These are phyloP conservation scores for Camellia oleifera DNA, from an alignment of 179 eudicot species.

Conservation along the genomic window DNA sequence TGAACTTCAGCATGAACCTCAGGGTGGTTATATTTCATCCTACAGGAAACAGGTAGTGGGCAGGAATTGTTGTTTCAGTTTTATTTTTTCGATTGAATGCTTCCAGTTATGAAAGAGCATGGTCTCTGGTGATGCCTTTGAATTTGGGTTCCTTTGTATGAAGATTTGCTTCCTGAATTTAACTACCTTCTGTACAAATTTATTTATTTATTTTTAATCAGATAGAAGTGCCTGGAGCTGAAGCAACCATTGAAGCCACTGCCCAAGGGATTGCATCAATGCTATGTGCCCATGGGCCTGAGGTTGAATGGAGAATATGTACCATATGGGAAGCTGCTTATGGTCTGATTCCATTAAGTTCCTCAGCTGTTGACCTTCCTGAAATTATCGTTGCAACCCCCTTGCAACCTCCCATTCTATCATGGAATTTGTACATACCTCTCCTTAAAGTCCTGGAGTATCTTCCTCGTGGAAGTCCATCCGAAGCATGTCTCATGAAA, in stretches of 20 bases:
- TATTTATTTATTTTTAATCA: conserved; percentile 10
- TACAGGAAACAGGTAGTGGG: conserved; percentile 71
- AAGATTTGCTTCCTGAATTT: conserved; percentile 1
- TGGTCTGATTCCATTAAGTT: conserved; percentile 91
- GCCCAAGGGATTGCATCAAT: conserved; percentile 99
- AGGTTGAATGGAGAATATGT: conserved; percentile 99
- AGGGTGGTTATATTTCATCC: conserved; percentile 60
- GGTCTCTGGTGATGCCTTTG: neutral
- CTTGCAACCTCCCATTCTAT: conserved; percentile 81
- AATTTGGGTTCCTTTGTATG: neutral
- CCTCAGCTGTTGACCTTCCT: conserved; percentile 91
- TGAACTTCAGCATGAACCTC: conserved; percentile 72
- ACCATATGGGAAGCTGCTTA: conserved; percentile 99
- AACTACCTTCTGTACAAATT: neutral
- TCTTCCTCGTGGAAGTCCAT: conserved; percentile 99
- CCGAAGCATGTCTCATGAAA: conserved; percentile 96
- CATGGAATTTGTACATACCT: conserved; percentile 96
- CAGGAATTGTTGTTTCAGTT: neutral
- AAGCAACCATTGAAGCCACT: conserved; percentile 98
- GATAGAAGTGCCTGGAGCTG: conserved; percentile 87
- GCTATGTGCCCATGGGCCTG: conserved; percentile 99
- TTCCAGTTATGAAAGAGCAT: neutral
- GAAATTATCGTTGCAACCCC: conserved; percentile 96
- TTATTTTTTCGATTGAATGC: neutral
- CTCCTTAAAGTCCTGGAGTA: conserved; percentile 95